These are phyloP conservation scores for Cyclospora cayetanensis DNA, from an alignment of 169 alveolate genomes.

Conservation along the genomic window DNA sequence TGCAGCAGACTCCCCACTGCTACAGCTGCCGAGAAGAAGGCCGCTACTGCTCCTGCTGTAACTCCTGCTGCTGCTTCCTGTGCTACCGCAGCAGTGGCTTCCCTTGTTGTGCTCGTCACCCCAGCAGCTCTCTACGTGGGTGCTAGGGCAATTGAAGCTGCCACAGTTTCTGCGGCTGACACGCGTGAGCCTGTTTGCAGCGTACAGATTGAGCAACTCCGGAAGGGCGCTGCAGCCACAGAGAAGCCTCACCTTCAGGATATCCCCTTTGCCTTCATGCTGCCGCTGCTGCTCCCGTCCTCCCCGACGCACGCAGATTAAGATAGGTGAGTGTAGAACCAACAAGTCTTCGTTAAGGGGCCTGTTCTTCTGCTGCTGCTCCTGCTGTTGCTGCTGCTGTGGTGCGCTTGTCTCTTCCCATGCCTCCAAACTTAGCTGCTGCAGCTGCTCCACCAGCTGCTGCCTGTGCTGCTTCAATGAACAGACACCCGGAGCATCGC, in stretches of 20 bases:
- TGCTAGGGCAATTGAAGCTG: not conserved
- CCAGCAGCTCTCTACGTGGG: not conserved
- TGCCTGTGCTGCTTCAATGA: not conserved
- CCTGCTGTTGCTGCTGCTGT: slow-evolving; percentile 10
- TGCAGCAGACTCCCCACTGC: not conserved
- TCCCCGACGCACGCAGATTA: not conserved
- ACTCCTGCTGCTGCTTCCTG: not conserved
- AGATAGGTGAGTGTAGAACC: not conserved
- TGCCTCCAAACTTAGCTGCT: slow-evolving; percentile 1
- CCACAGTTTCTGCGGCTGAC: not conserved
- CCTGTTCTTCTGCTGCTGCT: slow-evolving; percentile 1
- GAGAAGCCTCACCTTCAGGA: not conserved
- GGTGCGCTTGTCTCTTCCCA: not conserved
- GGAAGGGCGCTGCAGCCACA: slow-evolving; percentile 23
- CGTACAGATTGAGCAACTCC: not conserved
- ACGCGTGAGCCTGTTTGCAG: not conserved
- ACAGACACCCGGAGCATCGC: not conserved
- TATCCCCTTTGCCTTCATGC: not conserved
- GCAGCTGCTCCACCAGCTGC: not conserved
- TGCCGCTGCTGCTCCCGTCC: slow-evolving; percentile 21
- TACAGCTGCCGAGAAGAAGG: not conserved
- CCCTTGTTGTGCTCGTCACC: not conserved
- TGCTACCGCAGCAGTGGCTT: not conserved
- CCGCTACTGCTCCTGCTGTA: not conserved
- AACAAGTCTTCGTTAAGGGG: no score